Conservation (phyloP, 352 stramenopile species). For the Nothophytophthora sp. region DNA sequence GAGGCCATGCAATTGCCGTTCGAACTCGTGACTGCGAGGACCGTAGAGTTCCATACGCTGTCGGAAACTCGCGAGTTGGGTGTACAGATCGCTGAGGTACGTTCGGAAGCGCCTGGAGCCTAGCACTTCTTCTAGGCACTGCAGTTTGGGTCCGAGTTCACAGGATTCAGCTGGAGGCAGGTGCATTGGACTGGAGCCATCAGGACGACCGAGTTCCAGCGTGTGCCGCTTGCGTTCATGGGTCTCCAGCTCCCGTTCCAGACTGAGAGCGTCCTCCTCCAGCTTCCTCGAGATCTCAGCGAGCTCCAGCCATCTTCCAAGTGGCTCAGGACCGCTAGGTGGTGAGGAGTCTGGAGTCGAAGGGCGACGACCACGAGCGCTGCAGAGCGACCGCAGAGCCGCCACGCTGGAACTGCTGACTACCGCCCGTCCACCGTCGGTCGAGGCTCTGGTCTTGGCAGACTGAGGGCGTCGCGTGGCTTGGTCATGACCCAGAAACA, state of each 20-base stretch:
- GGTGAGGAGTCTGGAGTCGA: conserved; percentile 6
- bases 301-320: conserved; percentile 26
- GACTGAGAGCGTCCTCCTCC: conserved; percentile 10
- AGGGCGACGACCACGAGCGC: conserved; percentile 5
- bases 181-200: conserved; percentile 6
- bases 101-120: conserved; percentile 34
- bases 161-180: conserved; percentile 23
- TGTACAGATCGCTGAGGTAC: conserved; percentile 48
- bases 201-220: background rate
- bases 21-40: conserved; percentile 11
- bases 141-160: conserved; percentile 40
- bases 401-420: conserved; percentile 20
- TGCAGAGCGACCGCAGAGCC: conserved; percentile 21
- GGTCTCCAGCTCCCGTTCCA: conserved; percentile 20
- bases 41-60: conserved; percentile 37
- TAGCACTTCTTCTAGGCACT: conserved; percentile 57
- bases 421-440: conserved; percentile 1
- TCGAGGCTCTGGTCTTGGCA: conserved; percentile 1
- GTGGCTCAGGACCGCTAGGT: conserved; percentile 6
- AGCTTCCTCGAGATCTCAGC: conserved; percentile 16
- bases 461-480: conserved; percentile 21
- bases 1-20: conserved; percentile 17
- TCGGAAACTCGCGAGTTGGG: conserved; percentile 36
- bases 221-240: conserved; percentile 19
- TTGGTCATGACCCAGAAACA: too few relatives aligned